phyloP scores from a whole-genome alignment of 352 stramenopile species.

The Globisporangium carolinianum region DNA sequence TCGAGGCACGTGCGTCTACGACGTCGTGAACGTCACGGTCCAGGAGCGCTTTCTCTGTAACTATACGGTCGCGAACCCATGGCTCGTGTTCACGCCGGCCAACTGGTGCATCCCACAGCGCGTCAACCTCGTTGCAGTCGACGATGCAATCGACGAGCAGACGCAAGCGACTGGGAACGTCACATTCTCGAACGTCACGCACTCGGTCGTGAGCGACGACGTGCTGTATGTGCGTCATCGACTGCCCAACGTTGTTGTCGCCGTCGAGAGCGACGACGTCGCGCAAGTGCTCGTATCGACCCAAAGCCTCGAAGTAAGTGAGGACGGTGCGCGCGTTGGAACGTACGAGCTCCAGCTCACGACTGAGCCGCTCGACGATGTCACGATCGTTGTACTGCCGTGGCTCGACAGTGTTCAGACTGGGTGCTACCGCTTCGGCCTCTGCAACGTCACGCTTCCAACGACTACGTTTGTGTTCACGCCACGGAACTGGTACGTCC shows the following conservation, averaged over 20 bases:
- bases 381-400: constrained; percentile 54
- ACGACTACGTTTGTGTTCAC: constrained; percentile 52
- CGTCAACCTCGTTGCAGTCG: constrained; percentile 36
- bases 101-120: constrained; percentile 64
- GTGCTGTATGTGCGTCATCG: constrained; percentile 43
- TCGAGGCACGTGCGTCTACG: constrained; percentile 58
- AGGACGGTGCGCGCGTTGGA: constrained; percentile 34
- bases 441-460: constrained; percentile 66
- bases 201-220: constrained; percentile 61
- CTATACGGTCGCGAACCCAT: constrained; percentile 63
- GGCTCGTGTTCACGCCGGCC: constrained; percentile 59
- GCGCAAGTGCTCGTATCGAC: constrained; percentile 56
- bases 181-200: constrained; percentile 56
- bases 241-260: constrained; percentile 30
- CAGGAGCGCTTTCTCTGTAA: constrained; percentile 79
- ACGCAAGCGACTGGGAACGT: constrained; percentile 30
- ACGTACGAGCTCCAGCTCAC: constrained; percentile 47
- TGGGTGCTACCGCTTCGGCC: constrained; percentile 60
- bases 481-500: constrained; percentile 52
- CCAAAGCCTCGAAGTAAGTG: constrained; percentile 39
- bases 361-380: constrained; percentile 51
- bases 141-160: constrained; percentile 58
- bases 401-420: constrained; percentile 59
- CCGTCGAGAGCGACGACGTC: constrained; percentile 56
- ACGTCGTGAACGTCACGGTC: constrained; percentile 43